Percentiles rank a stretch among this genome's conserved stretches.
These are phyloP conservation scores for Logfia minima DNA, from an alignment of 129 eudicot species.

Conservation along the genomic window DNA sequence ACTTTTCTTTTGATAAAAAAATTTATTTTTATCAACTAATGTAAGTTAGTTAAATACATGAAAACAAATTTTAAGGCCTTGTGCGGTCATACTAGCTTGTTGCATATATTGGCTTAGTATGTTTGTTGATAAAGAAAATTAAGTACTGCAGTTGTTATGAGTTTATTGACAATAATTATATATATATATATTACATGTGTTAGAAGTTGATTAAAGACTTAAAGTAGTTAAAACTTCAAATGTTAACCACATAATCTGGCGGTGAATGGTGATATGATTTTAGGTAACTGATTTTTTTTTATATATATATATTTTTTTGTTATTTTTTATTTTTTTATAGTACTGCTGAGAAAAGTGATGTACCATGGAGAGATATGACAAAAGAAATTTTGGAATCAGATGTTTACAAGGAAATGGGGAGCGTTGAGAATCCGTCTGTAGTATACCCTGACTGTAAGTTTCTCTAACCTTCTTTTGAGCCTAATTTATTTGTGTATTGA, in stretches of 20 bases:
- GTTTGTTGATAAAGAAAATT: background rate
- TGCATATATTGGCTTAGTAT: background rate
- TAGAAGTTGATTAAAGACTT: background rate
- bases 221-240: background rate
- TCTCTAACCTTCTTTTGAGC: background rate
- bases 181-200: background rate
- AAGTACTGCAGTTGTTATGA: background rate
- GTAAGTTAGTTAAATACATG: too few relatives aligned
- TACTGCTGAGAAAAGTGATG: slow-evolving; percentile 92
- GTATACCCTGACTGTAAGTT: slow-evolving; percentile 84
- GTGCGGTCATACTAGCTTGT: background rate
- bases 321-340: slow-evolving; percentile 20
- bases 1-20: too few relatives aligned
- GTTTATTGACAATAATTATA: background rate
- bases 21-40: too few relatives aligned
- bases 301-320: background rate
- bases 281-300: background rate
- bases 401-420: slow-evolving; percentile 75
- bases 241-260: too few relatives aligned
- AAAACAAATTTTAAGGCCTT: too few relatives aligned
- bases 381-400: slow-evolving; percentile 83
- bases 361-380: slow-evolving; percentile 95
- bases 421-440: slow-evolving; percentile 50
- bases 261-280: background rate
- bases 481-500: background rate